Percentiles rank a stretch among this genome's conserved stretches.
Evolutionary conservation across 225 moss, liverwort and hornwort genomes (phyloP).

Genomic region (Sphagnum contortum): DNA sequence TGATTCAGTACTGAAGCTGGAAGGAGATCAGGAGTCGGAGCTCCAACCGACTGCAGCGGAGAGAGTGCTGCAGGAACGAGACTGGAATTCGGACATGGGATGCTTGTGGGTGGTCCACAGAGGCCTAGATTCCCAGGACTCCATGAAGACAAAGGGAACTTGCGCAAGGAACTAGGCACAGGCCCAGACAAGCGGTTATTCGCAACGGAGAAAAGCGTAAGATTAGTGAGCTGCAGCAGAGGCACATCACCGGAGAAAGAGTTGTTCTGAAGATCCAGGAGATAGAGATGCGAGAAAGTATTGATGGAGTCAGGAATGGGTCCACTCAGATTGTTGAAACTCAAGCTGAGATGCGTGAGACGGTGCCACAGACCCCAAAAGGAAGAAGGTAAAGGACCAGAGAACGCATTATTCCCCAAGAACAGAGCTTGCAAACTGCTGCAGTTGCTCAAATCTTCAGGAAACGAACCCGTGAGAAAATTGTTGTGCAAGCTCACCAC

Average conservation of each 20-base stretch:
- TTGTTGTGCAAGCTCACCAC: conserved; percentile 28
- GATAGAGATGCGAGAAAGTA: not conserved
- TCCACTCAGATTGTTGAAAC: conserved; percentile 22
- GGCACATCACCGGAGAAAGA: conserved; percentile 14
- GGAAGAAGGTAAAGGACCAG: conserved; percentile 18
- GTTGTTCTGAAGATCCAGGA: conserved; percentile 20
- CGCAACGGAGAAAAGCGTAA: conserved; percentile 17
- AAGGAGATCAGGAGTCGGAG: too few relatives aligned
- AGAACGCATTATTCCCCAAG: conserved; percentile 16
- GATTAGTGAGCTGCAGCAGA: conserved; percentile 10
- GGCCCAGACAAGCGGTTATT: conserved; percentile 27
- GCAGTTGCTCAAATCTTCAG: conserved; percentile 11
- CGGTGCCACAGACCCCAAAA: conserved; percentile 8
- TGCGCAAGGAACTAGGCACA: conserved; percentile 12
- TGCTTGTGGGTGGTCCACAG: conserved; percentile 26
- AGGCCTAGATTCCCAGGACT: conserved; percentile 20
- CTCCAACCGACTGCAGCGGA: not conserved
- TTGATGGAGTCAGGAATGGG: conserved; percentile 13
- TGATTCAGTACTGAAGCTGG: not conserved
- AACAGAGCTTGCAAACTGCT: conserved; percentile 10
- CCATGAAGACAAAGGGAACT: conserved; percentile 9
- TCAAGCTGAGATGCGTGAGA: conserved; percentile 17
- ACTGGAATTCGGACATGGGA: conserved; percentile 9
- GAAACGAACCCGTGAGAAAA: conserved; percentile 17
- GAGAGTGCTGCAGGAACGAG: conserved; percentile 12